Conservation (phyloP, 2,329 filamentous ascomycete species). For the Colletotrichum scovillei region DNA sequence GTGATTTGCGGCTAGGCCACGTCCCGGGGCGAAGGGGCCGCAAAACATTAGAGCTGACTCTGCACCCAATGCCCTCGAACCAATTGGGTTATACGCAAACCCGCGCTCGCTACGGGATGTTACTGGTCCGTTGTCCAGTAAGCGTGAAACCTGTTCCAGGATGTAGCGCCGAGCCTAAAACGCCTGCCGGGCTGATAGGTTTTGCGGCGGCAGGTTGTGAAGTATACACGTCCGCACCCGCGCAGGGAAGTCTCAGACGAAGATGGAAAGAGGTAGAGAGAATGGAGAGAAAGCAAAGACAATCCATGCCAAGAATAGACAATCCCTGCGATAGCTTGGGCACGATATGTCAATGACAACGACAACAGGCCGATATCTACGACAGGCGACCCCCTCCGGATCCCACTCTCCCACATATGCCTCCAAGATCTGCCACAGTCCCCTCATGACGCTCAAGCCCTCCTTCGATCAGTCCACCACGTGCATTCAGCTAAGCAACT, state of each 20-base stretch:
- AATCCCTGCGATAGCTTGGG: not conserved
- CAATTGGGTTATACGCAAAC: not conserved
- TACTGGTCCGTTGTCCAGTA: not conserved
- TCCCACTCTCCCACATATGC: too few species aligned
- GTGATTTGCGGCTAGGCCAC: too few species aligned
- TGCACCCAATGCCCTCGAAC: not conserved
- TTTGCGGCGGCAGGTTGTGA: too few species aligned
- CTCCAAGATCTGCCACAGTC: too few species aligned
- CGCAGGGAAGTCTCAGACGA: too few species aligned
- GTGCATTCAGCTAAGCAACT: too few species aligned
- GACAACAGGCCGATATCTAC: not conserved
- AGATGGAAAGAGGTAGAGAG: too few species aligned
- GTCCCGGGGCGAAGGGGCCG: not conserved
- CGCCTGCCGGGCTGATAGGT: not conserved
- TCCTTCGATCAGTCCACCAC: too few species aligned
- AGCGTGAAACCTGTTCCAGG: constrained; percentile 18
- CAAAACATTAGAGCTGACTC: not conserved
- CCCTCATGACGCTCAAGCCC: too few species aligned
- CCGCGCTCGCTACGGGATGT: not conserved
- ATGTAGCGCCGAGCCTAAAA: not conserved
- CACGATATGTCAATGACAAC: too few species aligned
- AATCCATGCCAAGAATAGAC: not conserved
- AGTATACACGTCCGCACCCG: too few species aligned
- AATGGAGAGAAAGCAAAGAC: too few species aligned
- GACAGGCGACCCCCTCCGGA: not conserved